Evolutionary conservation across 352 stramenopile species (phyloP), one percentile per base, ranked within the genome.

Genomic region (Globisporangium abappressorium): DNA sequence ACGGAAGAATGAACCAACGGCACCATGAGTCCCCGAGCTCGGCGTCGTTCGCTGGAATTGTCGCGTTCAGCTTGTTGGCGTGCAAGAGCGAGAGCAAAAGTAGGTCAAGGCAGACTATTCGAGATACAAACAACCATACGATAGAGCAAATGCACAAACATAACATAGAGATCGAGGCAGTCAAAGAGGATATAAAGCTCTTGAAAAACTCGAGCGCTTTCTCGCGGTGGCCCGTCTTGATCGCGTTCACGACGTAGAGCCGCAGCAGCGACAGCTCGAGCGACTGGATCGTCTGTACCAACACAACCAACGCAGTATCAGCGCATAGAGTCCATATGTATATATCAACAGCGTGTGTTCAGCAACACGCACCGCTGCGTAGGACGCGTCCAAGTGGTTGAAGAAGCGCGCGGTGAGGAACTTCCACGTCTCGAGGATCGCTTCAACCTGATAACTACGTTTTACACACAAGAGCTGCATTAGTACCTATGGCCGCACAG

Each of bases 1-100:
- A 94, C 9, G 87, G 87, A 55, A 93, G 69, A 38, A 92, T 90
- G 72, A 94, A 94, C 87, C 87, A 94, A 18, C 83, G 83, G 71
- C 77, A 78, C 87, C 87, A 94, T 46, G 81, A 85, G 47, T 92
- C 81, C 2, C 64, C 43, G 5, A 62, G 24, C 43, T 51, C 43
- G 5, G 43, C 65, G 15, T 61, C 69, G 26, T 70, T 66, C 26
- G 26, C 70, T 34, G 72, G 62, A 22, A 81, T 60, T 0, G 66
- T 81, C 22, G 81, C 81, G 41, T 91, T 85, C 53, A 92, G 54
- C 28, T 90, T 84, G 66, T 91, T 81, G 28, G 85, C 85, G 64
- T 91, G 38, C 33, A n/a, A 22, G 22, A 20, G 54, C 0, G 36
- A 43, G 26, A 28, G 43, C 11, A 38, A 38, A 38, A 38, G 34